Base-by-base conservation (phyloP, 306 rosid genomes). In the Prunus kanzakura region DNA sequence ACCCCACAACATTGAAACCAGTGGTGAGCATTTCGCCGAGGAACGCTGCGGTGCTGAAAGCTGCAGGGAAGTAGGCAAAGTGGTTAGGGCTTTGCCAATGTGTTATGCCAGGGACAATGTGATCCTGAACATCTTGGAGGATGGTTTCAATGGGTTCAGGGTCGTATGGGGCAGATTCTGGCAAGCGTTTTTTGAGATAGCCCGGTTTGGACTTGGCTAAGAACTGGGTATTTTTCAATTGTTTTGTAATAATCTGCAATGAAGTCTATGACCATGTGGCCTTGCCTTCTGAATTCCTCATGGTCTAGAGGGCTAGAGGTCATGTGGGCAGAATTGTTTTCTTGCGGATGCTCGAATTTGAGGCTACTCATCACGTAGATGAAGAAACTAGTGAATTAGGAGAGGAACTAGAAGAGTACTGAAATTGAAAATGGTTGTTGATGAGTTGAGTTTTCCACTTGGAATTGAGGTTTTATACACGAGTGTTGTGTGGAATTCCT, bases 81-180 rank as follows among this genome's bases (percentile, higher is more conserved):
- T 70, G 69, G 43, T 60, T 84, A 0, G 88, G 87, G 71, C 64
- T 78, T 35, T 67, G 80, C 87, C 87, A 87, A 67, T 84, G 88
- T 8, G 91, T 80, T 23, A 87, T 4, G 11, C 88, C 87, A 1
- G 83, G 88, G 2, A 87, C 11, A 16, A 87, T 73, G 20, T 69
- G 67, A 8, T 69, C 69, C 11, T n/a, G 22, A 14, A 87, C 78
- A 50, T 82, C 90, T 72, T 50, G 8, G 2, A 86, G 81, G 47
- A 86, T 86, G 51, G 87, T 51, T 52, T 79, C 78, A 9, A 86
- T 49, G 1, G 83, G 52, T 9, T 86, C 86, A 0, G 88, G 86
- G 46, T 61, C 2, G 0, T 43, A 9, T 2, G 88, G 88, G 57
- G 81, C 67, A 18, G 73, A 72, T 18, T 79, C 6, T 4, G 86